Evolutionary conservation across 805 yeast genomes (phyloP), one percentile per base, ranked within the genome.

Genomic region (Wickerhamomyces queroliae): DNA sequence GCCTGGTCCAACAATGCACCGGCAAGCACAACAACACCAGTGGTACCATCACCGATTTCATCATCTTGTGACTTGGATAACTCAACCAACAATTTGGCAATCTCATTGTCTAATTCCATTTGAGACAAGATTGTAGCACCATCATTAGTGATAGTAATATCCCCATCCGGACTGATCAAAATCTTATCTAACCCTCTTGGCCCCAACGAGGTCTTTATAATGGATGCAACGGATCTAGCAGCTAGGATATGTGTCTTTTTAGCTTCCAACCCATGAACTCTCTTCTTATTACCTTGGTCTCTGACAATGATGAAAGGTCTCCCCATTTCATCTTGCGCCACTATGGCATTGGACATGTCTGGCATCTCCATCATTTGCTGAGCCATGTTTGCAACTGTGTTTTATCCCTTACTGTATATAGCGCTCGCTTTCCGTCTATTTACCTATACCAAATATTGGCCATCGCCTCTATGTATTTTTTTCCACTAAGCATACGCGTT

Each of bases 321-420:
- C 17, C 99, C 99, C 90, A 85, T 87, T 64, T 93, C 99, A 62
- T 93, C 99, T 65, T 91, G 99, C 4, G 99, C 98, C 70, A 93
- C 88, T 54, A 93, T 89, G 64, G 99, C 99, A 58, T 95, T 93
- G 51, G 98, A 90, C 75, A 93, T 71, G 63, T 93, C 99, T 30
- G 96, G 96, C 84, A 67, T 66, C 45, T 61, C 66, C 69, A 66
- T 64, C 50, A 56, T 53, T 43, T 58, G 66, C 29, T 47, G 59
- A 16, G 64, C 61, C 65, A 61, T 61, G 29, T 28, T 47, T 25
- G 18, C 12, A 9, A n/a, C n/a, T 15, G 27, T 18, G 41, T 37
- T 15, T 27, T 33, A 19, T 20, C 23, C 12, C 20, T 20, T 24
- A 35, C 25, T 18, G 20, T 13, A 35, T 29, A 6, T 9, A 8